Base-by-base conservation (phyloP, 257 asterid genomes). In the Penstemon eatonii region DNA sequence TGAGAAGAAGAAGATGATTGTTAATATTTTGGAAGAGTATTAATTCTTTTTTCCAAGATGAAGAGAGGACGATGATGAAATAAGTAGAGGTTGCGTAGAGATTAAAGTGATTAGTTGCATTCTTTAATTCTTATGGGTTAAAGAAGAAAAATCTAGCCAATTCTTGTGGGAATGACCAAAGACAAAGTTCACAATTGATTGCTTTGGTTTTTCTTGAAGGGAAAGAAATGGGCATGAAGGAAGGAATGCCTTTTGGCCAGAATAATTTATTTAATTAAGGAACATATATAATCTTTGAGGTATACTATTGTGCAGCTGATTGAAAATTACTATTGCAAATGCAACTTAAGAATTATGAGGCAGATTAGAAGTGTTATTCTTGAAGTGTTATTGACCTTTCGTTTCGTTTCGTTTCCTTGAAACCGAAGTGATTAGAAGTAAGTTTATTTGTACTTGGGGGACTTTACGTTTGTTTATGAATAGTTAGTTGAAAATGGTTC, bases 111-210 rank as follows among this genome's bases (percentile, higher is more conserved):
- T 61, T 56, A 5, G 57, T 25, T 38, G 45, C 12, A 18, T 9
- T 0, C n/a, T 25, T 36, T 25, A 45, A 42, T 11, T 49, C 0
- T 4, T 63, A 19, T 62, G 39, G 25, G 41, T 25, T 66, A 63
- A 46, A 56, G 43, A n/a, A 54, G 49, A 40, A 51, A 39, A 61
- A 68, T 67, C 71, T 25, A 25, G 33, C 15, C 84, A 73, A 81
- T 73, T 36, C 82, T 72, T 79, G 72, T 18, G 76, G 76, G 70
- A 64, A 62, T 15, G 75, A 70, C 75, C 80, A 72, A 81, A 56
- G 65, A 63, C 37, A 39, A 25, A 46, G 25, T 12, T 55, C 1
- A 5, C 60, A 36, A 65, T 7, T 56, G 37, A 6, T 63, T 50
- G 60, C 55, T 51, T 19, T 65, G 65, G 75, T 58, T 78, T 75